Conservation (phyloP, 345 rosid genomes). For the Hirschfeldia incana region DNA sequence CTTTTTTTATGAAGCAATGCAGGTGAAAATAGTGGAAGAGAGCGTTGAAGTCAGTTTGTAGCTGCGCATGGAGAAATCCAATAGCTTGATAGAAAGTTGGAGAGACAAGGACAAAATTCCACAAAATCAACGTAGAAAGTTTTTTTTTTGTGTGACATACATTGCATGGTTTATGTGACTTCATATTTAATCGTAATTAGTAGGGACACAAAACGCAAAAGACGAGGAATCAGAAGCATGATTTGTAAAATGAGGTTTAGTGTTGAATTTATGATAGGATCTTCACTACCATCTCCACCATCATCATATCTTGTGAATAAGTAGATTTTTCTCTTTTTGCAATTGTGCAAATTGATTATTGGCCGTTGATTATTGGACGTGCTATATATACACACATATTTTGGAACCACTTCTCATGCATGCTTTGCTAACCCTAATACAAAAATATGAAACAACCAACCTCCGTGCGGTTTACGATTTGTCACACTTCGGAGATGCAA, state of each 20-base stretch:
- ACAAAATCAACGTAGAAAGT: constrained; percentile 16
- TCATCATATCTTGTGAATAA: constrained; percentile 17
- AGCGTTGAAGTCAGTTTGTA: constrained; percentile 27
- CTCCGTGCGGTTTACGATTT: constrained; percentile 6
- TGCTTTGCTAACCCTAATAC: background rate
- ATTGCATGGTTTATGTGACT: constrained; percentile 7
- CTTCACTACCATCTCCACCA: constrained; percentile 11
- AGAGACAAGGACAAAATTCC: background rate
- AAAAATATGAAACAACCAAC: background rate
- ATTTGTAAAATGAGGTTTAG: constrained; percentile 21
- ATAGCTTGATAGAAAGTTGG: constrained; percentile 15
- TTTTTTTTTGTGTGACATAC: background rate
- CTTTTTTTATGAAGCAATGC: constrained; percentile 34
- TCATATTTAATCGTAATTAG: background rate
- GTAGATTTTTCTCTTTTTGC: background rate
- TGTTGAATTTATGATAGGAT: constrained; percentile 2
- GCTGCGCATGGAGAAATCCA: constrained; percentile 16
- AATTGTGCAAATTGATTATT: background rate
- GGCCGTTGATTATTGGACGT: background rate
- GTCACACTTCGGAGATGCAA: background rate
- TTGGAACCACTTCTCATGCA: background rate
- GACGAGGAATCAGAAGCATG: background rate
- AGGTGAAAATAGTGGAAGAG: constrained; percentile 39
- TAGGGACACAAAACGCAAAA: constrained; percentile 6
- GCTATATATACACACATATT: background rate